These are phyloP conservation scores for Vitis riparia DNA, from an alignment of 164 flowering plant genomes.

Conservation along the genomic window DNA sequence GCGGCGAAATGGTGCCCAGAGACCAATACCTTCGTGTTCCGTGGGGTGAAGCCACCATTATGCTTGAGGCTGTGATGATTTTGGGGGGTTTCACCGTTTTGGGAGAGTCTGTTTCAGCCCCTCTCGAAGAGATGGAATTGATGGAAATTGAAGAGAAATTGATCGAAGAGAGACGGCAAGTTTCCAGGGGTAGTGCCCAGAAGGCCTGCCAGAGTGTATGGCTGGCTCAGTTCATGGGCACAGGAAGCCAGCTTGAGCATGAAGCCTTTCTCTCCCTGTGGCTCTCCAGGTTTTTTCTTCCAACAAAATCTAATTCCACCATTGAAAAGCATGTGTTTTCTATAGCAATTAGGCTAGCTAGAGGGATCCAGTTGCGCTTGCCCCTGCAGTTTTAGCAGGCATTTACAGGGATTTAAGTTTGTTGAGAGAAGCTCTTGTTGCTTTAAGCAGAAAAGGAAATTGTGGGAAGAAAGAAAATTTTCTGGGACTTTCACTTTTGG, in stretches of 20 bases:
- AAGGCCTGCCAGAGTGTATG: background rate
- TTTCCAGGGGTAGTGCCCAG: background rate
- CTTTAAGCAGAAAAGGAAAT: background rate
- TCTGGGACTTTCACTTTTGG: constrained; percentile 11
- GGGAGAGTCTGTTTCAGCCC: constrained; percentile 22
- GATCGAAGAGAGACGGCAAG: background rate
- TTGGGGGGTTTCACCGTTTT: constrained; percentile 33
- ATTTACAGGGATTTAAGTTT: constrained; percentile 41
- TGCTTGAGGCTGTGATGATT: constrained; percentile 35
- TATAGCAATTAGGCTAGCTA: constrained; percentile 35
- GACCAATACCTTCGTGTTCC: constrained; percentile 35
- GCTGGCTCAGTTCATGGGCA: constrained; percentile 13
- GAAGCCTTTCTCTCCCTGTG: constrained; percentile 37
- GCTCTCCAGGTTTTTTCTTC: constrained; percentile 40
- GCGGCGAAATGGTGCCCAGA: constrained; percentile 34
- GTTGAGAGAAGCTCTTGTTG: constrained; percentile 20
- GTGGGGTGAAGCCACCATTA: constrained; percentile 42
- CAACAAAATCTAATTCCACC: background rate
- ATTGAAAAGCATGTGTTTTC: constrained; percentile 11
- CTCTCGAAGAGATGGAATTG: constrained; percentile 2
- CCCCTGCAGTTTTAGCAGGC: constrained; percentile 52
- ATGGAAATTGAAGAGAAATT: background rate
- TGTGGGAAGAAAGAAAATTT: background rate
- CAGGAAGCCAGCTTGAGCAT: constrained; percentile 25
- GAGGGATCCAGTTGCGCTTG: constrained; percentile 50